Conservation (phyloP, 2,329 filamentous ascomycete genomes). For the Claviceps sp. region DNA sequence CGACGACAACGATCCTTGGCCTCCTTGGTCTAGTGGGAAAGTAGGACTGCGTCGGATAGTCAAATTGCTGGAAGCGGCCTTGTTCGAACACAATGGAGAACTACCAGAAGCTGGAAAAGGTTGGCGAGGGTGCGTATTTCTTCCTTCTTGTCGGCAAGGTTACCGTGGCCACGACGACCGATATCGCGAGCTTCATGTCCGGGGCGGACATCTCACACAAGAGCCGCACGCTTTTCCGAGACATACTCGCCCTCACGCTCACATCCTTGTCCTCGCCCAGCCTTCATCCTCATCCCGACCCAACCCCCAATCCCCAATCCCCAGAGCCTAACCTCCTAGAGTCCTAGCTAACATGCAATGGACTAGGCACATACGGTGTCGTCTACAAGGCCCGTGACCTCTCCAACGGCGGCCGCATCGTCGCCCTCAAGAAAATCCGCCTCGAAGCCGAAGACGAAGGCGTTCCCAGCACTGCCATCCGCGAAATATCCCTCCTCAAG, state of each 20-base stretch:
- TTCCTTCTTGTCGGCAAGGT: too few relatives aligned
- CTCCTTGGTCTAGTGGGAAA: background rate
- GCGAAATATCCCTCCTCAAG: slow-evolving; percentile 86
- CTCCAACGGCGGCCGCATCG: slow-evolving; percentile 67
- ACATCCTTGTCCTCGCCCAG: background rate
- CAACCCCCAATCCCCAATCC: background rate
- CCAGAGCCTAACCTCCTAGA: too few relatives aligned
- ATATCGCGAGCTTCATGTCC: background rate
- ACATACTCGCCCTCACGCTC: background rate
- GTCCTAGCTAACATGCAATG: background rate
- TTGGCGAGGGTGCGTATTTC: slow-evolving; percentile 65
- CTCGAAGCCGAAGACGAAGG: slow-evolving; percentile 92
- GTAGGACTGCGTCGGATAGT: background rate
- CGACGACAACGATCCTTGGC: background rate
- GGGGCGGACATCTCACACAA: too few relatives aligned
- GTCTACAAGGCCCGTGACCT: slow-evolving; percentile 91
- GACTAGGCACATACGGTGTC: slow-evolving; percentile 76
- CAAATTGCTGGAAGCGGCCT: background rate
- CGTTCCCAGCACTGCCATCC: slow-evolving; percentile 83
- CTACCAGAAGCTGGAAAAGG: slow-evolving; percentile 93
- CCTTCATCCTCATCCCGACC: background rate
- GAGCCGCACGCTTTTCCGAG: too few relatives aligned
- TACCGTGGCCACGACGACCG: background rate
- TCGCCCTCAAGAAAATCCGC: slow-evolving; percentile 89
- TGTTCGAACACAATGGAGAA: slow-evolving; percentile 60